phyloP scores from a whole-genome alignment of 495 filamentous ascomycete species.

The Paragyromitra xinjiangensis region DNA sequence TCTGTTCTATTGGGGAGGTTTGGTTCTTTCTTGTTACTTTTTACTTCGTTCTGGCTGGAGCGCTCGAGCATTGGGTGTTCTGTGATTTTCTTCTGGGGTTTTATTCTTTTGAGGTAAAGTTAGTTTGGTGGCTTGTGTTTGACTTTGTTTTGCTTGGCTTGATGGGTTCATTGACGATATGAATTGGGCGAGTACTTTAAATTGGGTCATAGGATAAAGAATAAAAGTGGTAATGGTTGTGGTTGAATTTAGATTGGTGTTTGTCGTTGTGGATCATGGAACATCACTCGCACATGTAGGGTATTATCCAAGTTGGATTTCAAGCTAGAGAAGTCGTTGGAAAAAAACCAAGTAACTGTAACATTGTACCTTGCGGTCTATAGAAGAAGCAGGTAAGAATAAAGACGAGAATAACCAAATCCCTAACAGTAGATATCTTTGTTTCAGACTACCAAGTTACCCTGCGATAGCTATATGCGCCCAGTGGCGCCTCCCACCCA shows the following conservation, averaged over 20 bases:
- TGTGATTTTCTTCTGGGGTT: neutral
- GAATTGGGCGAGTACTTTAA: neutral
- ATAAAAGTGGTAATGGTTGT: conserved; percentile 13
- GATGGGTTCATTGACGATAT: conserved; percentile 15
- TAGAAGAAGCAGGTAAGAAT: no score
- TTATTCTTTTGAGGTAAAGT: neutral
- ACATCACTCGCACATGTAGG: neutral
- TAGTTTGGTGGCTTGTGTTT: neutral
- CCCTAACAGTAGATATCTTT: neutral
- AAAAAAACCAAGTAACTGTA: no score
- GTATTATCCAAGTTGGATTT: no score
- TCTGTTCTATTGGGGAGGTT: neutral
- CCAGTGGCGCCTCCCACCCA: no score
- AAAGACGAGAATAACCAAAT: no score
- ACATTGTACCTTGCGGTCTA: no score
- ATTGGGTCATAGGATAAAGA: conserved; percentile 3
- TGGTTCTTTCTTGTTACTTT: neutral
- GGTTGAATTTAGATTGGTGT: neutral
- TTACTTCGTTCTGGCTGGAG: neutral
- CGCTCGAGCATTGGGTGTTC: neutral
- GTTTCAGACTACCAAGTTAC: neutral
- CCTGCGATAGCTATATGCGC: neutral
- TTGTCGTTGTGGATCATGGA: neutral
- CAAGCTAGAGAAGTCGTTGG: no score
- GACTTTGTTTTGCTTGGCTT: neutral